Percentiles rank a stretch among this genome's conserved stretches.
Conservation (phyloP, 2,329 filamentous ascomycete genomes). For the Cladophialophora carrionii region DNA sequence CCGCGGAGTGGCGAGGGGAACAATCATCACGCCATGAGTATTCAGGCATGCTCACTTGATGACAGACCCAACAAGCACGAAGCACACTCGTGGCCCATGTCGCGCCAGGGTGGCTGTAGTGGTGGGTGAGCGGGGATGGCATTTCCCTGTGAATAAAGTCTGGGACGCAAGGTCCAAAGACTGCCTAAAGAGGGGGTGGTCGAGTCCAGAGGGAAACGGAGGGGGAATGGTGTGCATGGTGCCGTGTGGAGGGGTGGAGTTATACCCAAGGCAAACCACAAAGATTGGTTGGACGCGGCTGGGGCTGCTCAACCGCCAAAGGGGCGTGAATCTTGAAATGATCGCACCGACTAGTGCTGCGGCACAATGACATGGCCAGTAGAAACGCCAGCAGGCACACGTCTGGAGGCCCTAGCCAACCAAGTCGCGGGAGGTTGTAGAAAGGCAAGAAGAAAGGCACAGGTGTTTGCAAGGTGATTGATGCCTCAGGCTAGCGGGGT, state of each 20-base stretch:
- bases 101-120: constrained; percentile 3
- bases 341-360: background rate
- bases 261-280: background rate
- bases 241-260: constrained; percentile 7
- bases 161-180: background rate
- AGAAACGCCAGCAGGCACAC: background rate
- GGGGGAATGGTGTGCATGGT: constrained; percentile 8
- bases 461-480: background rate
- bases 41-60: constrained; percentile 1
- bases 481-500: background rate
- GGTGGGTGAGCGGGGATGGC: constrained; percentile 1
- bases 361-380: background rate
- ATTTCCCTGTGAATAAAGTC: background rate
- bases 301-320: background rate
- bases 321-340: constrained; percentile 7
- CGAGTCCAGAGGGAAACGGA: constrained; percentile 6
- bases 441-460: background rate
- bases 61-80: background rate
- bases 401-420: background rate
- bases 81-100: background rate
- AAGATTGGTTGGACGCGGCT: background rate
- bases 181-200: background rate
- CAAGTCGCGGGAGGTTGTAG: background rate
- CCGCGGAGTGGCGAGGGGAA: background rate
- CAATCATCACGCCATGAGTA: background rate